phyloP scores from a whole-genome alignment of 768 basidiomycete genomes.

The Trametopsis cervina region DNA sequence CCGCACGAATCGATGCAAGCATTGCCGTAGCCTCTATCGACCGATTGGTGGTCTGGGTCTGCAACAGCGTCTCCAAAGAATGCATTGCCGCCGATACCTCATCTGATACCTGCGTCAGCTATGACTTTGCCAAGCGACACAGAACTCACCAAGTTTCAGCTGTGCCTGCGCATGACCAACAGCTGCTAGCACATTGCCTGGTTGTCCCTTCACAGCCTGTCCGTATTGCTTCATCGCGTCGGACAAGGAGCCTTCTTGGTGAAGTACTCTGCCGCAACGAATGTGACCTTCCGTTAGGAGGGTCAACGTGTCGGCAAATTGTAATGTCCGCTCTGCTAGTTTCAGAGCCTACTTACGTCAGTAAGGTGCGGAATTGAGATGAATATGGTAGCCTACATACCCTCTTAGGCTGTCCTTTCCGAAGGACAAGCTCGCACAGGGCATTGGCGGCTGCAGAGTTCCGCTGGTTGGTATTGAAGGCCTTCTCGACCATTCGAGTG shows the following conservation, averaged over 20 bases:
- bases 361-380: neutral
- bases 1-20: conserved; percentile 83
- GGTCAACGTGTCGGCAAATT: conserved; percentile 85
- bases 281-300: conserved; percentile 84
- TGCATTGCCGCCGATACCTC: conserved; percentile 83
- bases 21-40: conserved; percentile 83
- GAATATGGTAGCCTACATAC: conserved; percentile 29
- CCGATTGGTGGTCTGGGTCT: conserved; percentile 48
- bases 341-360: conserved; percentile 61
- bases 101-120: conserved; percentile 33
- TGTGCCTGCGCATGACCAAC: conserved; percentile 87
- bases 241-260: conserved; percentile 55
- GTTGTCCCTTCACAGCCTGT: conserved; percentile 57
- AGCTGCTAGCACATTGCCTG: conserved; percentile 70
- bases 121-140: neutral
- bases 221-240: conserved; percentile 71
- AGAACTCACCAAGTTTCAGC: conserved; percentile 63
- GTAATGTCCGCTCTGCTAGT: conserved; percentile 88
- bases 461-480: conserved; percentile 74
- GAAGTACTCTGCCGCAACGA: conserved; percentile 73
- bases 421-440: conserved; percentile 70
- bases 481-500: conserved; percentile 63
- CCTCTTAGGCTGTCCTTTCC: conserved; percentile 56
- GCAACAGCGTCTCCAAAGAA: conserved; percentile 71
- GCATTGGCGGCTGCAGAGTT: conserved; percentile 82